Conservation (phyloP, 305 asterid species). For the Fraxinus greggii region DNA sequence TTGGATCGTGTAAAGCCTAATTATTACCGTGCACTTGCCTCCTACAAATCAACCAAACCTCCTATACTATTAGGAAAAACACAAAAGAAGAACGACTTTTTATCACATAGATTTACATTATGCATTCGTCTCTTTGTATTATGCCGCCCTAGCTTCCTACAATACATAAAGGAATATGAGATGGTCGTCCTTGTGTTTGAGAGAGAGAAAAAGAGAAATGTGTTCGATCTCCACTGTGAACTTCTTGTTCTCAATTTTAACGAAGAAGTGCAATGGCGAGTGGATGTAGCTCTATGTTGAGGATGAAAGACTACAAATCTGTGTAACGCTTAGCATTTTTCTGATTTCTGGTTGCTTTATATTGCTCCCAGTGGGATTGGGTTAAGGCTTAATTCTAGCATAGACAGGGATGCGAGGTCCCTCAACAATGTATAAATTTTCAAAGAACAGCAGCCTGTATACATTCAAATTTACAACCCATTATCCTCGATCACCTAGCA, state of each 20-base stretch:
- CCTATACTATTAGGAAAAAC: neutral
- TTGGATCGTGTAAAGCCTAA: neutral
- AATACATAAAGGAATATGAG: neutral
- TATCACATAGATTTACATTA: neutral
- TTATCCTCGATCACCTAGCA: neutral
- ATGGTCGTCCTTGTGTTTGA: neutral
- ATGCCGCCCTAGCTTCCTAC: neutral
- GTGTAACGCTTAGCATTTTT: neutral
- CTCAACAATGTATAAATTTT: neutral
- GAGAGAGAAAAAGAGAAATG: neutral
- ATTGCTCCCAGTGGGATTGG: neutral
- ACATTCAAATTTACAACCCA: neutral
- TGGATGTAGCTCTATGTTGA: neutral
- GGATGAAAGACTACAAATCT: neutral
- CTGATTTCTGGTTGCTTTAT: neutral
- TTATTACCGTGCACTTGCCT: neutral
- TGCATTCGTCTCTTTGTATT: neutral
- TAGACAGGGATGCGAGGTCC: neutral
- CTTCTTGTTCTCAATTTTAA: neutral
- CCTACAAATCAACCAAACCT: neutral
- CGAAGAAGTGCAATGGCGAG: neutral
- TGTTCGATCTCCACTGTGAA: neutral
- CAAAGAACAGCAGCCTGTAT: neutral
- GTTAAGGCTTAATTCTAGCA: neutral
- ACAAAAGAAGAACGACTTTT: neutral